Percentiles rank a stretch among this genome's conserved stretches.
phyloP scores from a whole-genome alignment of 352 stramenopile species.

The Thalassiosira mediterranea region DNA sequence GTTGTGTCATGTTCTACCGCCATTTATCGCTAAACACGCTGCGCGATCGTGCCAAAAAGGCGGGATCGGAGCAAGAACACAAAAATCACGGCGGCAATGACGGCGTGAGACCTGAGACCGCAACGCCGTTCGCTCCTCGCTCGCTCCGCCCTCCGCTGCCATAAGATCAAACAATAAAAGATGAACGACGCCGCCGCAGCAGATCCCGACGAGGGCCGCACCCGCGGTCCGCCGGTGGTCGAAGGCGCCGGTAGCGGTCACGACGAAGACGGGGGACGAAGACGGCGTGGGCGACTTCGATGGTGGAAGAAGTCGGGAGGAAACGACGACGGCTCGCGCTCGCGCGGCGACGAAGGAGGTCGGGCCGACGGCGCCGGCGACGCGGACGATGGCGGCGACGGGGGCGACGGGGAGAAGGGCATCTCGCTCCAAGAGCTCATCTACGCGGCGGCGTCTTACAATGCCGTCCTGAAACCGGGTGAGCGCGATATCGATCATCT shows the following conservation, averaged over 20 bases:
- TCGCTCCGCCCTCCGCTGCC: no score
- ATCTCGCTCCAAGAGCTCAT: conserved; percentile 60
- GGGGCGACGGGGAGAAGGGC: background rate
- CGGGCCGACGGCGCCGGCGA: background rate
- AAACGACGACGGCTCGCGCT: background rate
- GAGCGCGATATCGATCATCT: background rate
- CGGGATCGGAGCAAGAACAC: no score
- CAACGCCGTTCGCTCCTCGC: no score
- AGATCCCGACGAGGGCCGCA: no score
- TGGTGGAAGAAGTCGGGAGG: background rate
- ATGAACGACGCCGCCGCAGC: background rate
- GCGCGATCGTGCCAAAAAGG: no score
- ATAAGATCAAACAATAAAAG: background rate
- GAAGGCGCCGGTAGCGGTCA: no score
- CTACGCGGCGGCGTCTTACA: conserved; percentile 65
- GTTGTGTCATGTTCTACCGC: no score
- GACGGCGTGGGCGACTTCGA: no score
- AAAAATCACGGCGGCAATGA: background rate
- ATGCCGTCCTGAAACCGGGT: conserved; percentile 59
- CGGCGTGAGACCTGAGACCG: background rate
- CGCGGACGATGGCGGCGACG: background rate
- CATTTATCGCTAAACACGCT: no score
- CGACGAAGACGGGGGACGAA: no score
- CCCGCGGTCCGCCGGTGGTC: no score
- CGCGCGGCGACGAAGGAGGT: background rate